phyloP scores from a whole-genome alignment of 1,284 basidiomycete species.

The Cutaneotrichosporon dermatis region DNA sequence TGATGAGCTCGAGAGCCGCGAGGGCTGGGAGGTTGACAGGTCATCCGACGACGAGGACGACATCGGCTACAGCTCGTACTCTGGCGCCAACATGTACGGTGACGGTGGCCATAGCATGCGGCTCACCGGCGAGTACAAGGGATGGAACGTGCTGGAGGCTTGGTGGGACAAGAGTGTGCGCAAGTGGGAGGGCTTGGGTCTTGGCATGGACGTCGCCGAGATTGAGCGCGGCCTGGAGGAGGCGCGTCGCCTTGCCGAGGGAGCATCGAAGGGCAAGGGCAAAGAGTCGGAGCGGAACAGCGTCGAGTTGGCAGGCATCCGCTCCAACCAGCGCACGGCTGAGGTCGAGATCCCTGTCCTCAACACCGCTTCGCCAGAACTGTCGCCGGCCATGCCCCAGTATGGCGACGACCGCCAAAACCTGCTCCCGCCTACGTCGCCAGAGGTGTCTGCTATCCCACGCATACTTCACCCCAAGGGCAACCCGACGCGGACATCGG shows the following conservation, averaged over 20 bases:
- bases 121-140: constrained; percentile 74
- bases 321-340: constrained; percentile 27
- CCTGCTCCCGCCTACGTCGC: constrained; percentile 37
- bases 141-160: constrained; percentile 85
- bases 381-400: constrained; percentile 8
- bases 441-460: constrained; percentile 28
- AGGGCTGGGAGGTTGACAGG: constrained; percentile 68
- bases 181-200: constrained; percentile 73
- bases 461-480: constrained; percentile 21
- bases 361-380: background rate
- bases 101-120: constrained; percentile 60
- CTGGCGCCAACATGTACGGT: constrained; percentile 66
- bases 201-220: constrained; percentile 55
- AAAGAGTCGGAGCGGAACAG: constrained; percentile 14
- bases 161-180: constrained; percentile 81
- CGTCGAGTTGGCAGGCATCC: constrained; percentile 23
- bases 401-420: constrained; percentile 37
- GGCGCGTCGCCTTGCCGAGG: constrained; percentile 27
- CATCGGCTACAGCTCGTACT: constrained; percentile 81
- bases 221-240: constrained; percentile 41
- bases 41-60: constrained; percentile 58
- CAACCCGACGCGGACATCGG: background rate
- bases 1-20: constrained; percentile 86
- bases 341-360: constrained; percentile 35
- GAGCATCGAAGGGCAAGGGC: constrained; percentile 29